Base-by-base conservation (phyloP, 495 filamentous ascomycete species). In the Xylaria nigripes region DNA sequence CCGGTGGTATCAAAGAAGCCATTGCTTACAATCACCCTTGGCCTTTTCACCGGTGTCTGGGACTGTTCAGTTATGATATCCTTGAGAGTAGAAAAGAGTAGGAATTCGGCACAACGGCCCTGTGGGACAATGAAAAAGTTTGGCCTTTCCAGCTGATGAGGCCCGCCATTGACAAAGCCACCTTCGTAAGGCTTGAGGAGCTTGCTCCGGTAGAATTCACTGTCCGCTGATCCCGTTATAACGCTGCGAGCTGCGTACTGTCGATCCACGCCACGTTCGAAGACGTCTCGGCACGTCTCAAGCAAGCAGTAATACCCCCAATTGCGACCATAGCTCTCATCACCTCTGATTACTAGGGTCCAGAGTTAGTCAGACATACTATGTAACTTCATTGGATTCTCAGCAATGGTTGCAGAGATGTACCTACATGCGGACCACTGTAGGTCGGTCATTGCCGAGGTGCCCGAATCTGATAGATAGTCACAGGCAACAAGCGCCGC, bases 271-370 rank as follows among this genome's bases (percentile, higher is more conserved):
- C 45, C 53, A 2, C 53, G 32, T 45, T 55, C 53, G 13, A 55
- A 55, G 24, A 55, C 23, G 25, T 55, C 53, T 44, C 53, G 53
- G 23, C 19, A 48, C 12, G 53, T 27, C 18, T 55, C 53, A 13
- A 55, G 45, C 23, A 55, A 36, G 19, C 53, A 55, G 24, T 55
- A 55, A 42, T 55, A 55, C 24, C 53, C 53, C 45, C 45, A 48
- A 6, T 55, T 55, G 4, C 53, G 53, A 6, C 53, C 53, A 18
- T 55, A 55, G 25, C 53, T 55, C 32, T 55, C 53, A 29, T 55
- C 53, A 6, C 34, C 53, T 19, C 53, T 30, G 2, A 55, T 32
- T 24, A 55, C 46, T 54, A 30, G 16, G 16, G 8, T 16, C 6
- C 29, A 12, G 9, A 16, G 49, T 51, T n/a, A 51, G 49, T 40